Evolutionary conservation across 2,329 filamentous ascomycete genomes (phyloP).

Genomic region (Aureobasidium pullulans): DNA sequence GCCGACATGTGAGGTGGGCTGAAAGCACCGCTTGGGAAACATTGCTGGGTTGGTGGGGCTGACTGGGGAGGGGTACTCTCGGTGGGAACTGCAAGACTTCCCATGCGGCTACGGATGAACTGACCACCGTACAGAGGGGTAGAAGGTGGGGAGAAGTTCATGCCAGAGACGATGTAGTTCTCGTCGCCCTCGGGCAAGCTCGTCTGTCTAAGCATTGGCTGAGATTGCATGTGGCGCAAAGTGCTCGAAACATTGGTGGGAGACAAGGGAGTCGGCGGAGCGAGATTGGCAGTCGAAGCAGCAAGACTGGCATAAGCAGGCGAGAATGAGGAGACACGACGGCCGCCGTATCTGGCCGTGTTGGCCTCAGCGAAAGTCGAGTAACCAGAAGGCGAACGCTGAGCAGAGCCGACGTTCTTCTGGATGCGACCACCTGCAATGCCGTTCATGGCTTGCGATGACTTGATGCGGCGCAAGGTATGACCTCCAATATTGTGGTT

Average conservation of each 20-base stretch:
- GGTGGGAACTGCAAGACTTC: constrained; percentile 26
- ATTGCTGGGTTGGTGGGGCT: constrained; percentile 42
- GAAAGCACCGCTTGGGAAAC: constrained; percentile 33
- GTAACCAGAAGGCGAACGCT: constrained; percentile 40
- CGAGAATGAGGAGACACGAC: constrained; percentile 32
- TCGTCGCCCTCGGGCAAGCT: constrained; percentile 32
- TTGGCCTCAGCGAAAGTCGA: constrained; percentile 40
- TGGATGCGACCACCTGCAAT: constrained; percentile 38
- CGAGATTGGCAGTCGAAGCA: constrained; percentile 31
- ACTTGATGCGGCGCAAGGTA: constrained; percentile 40
- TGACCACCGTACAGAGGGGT: constrained; percentile 31
- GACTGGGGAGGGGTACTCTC: constrained; percentile 45
- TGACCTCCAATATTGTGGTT: constrained; percentile 24
- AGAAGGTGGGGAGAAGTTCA: constrained; percentile 32
- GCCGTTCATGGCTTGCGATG: constrained; percentile 38
- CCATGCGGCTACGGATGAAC: constrained; percentile 27
- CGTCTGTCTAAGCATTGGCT: constrained; percentile 27
- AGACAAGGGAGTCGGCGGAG: constrained; percentile 42
- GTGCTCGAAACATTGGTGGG: constrained; percentile 27
- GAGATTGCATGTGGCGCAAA: constrained; percentile 16
- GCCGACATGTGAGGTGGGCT: constrained; percentile 20
- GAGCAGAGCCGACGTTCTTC: constrained; percentile 39
- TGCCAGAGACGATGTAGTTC: constrained; percentile 21
- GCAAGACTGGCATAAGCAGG: constrained; percentile 22
- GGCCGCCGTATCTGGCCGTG: constrained; percentile 36